phyloP scores from a whole-genome alignment of 495 filamentous ascomycete genomes.

The Penicillium psychrofluorescens region DNA sequence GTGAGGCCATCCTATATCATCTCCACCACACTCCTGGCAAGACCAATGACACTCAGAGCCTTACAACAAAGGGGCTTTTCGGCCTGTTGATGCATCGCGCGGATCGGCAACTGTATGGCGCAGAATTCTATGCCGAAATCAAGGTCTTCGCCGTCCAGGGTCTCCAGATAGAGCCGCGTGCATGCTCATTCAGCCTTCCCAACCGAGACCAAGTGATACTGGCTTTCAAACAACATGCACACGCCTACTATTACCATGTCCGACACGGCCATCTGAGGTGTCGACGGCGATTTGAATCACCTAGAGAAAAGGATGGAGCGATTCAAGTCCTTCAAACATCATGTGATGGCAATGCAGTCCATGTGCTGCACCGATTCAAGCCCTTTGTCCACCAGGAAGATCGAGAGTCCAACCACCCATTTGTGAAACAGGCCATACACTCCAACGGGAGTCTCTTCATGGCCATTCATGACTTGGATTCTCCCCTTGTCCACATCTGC shows the following conservation, averaged over 20 bases:
- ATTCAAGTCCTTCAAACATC: slow-evolving; percentile 26
- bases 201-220: slow-evolving; percentile 10
- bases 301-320: slow-evolving; percentile 17
- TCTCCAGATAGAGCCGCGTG: slow-evolving; percentile 19
- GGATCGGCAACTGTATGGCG: slow-evolving; percentile 23
- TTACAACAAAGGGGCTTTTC: slow-evolving; percentile 20
- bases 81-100: slow-evolving; percentile 14
- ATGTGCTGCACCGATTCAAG: slow-evolving; percentile 26
- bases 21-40: slow-evolving; percentile 26
- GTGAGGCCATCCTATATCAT: slow-evolving; percentile 26
- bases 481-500: slow-evolving; percentile 13
- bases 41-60: slow-evolving; percentile 3
- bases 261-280: slow-evolving; percentile 8
- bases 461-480: slow-evolving; percentile 13
- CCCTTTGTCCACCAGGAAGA: slow-evolving; percentile 16
- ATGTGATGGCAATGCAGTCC: slow-evolving; percentile 16
- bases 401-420: slow-evolving; percentile 22
- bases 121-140: slow-evolving; percentile 17
- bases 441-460: slow-evolving; percentile 22
- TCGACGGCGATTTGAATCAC: slow-evolving; percentile 6
- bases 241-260: slow-evolving; percentile 20
- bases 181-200: slow-evolving; percentile 16
- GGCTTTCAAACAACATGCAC: slow-evolving; percentile 18
- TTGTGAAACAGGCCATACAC: slow-evolving; percentile 27
- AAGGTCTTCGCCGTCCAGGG: slow-evolving; percentile 16